These are phyloP conservation scores for Alternaria sp. DNA, from an alignment of 2,329 filamentous ascomycete species.

Conservation along the genomic window DNA sequence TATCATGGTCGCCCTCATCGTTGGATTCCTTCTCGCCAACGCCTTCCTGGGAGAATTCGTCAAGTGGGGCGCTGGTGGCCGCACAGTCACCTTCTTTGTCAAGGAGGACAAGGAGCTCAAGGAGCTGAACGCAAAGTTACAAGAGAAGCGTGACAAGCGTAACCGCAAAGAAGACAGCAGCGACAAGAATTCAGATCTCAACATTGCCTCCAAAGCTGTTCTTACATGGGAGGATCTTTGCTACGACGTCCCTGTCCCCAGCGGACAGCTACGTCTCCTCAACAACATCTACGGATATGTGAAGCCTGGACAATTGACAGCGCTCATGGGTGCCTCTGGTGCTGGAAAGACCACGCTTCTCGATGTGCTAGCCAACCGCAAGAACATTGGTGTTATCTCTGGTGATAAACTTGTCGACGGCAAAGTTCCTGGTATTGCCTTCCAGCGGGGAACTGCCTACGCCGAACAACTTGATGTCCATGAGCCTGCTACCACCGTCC, in stretches of 20 bases:
- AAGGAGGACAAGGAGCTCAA: constrained; percentile 73
- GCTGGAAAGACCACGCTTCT: constrained; percentile 87
- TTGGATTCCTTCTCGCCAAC: constrained; percentile 75
- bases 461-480: constrained; percentile 73
- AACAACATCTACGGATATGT: constrained; percentile 65
- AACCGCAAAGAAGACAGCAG: constrained; percentile 54
- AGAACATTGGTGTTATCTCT: constrained; percentile 70
- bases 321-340: constrained; percentile 59
- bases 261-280: constrained; percentile 62
- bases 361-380: constrained; percentile 74
- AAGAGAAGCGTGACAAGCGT: constrained; percentile 66
- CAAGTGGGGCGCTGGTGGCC: constrained; percentile 81
- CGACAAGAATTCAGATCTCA: constrained; percentile 57
- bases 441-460: constrained; percentile 71
- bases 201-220: constrained; percentile 63
- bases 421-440: constrained; percentile 63
- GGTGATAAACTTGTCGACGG: constrained; percentile 72
- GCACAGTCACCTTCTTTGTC: constrained; percentile 77
- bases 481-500: constrained; percentile 68
- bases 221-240: constrained; percentile 66
- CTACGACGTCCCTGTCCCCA: constrained; percentile 75
- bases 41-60: constrained; percentile 80
- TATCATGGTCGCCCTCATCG: constrained; percentile 78
- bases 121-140: constrained; percentile 69
- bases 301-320: constrained; percentile 64